Base-by-base conservation (phyloP, 495 filamentous ascomycete genomes). In the Podospora comata region DNA sequence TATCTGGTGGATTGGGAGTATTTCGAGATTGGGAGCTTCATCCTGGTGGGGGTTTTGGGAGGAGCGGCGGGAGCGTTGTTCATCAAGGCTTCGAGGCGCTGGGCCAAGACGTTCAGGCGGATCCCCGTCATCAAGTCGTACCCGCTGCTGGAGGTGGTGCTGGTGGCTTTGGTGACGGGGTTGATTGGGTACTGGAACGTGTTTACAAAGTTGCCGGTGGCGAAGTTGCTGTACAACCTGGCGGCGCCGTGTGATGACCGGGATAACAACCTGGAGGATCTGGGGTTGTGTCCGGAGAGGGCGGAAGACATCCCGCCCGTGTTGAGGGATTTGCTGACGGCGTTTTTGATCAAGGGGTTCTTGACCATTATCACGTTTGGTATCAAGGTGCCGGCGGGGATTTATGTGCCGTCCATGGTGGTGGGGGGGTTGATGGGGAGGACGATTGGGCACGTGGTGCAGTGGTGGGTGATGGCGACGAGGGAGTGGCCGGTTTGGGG, bases 351-450 rank as follows among this genome's bases (percentile, higher is more conserved):
- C 79, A 98, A 98, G 78, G 91, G 90, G 54, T 76, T 95, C 56
- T 79, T 99, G 28, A 99, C 95, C 0, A 88, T 88, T 56, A 87
- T 96, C 67, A 96, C 93, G 0, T 97, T 97, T 75, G 93, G 93
- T 1, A 92, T 96, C 74, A 99, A 99, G 79, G 89, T 97, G 2
- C 95, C 95, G 11, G 92, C 93, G 2, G 95, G 95, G 39, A 97
- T 99, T 68, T 99, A 98, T 72, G 94, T 99, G 0, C 95, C 95
- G 4, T 96, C 92, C 71, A 99, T 99, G 95, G 95, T 99, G 39
- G 92, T 97, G 60, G 95, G 95, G 67, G 95, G 95, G 75, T 82
- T 99, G 55, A 89, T 96, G 83, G 95, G 95, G 39, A 90, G 95
- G 3, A 87, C 93, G 18, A 88, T 97, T 62, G 95, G 95, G 1